Conservation (phyloP, 306 rosid genomes). For the Malus domestica region DNA sequence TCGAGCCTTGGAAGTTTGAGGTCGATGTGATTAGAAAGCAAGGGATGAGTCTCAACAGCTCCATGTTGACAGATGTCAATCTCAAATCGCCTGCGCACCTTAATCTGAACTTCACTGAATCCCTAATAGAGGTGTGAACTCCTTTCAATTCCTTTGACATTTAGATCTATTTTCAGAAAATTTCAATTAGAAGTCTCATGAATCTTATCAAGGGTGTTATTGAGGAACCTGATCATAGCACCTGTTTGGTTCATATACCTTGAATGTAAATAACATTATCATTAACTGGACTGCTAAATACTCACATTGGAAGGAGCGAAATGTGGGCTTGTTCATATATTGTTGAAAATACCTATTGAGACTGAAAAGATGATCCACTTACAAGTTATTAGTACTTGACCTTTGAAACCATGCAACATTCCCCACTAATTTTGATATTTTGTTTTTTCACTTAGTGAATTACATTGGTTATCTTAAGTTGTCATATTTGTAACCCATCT, state of each 20-base stretch:
- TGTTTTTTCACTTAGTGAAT: not conserved
- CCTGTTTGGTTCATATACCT: not conserved
- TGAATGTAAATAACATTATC: not conserved
- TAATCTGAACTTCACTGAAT: conserved; percentile 74
- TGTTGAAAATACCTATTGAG: not conserved
- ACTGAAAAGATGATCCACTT: not conserved
- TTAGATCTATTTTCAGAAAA: not conserved
- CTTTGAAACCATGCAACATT: not conserved
- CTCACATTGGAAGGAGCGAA: not conserved
- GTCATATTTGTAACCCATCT: not conserved
- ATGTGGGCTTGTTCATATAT: not conserved
- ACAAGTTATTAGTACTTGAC: not conserved
- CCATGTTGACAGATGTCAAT: conserved; percentile 51
- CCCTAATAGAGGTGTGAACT: conserved; percentile 68
- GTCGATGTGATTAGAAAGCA: conserved; percentile 48
- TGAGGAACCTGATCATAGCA: not conserved
- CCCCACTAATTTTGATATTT: too few relatives aligned
- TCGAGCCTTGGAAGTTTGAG: conserved; percentile 87
- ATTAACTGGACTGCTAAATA: not conserved
- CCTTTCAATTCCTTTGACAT: conserved; percentile 2
- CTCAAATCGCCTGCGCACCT: conserved; percentile 58
- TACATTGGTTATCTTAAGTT: not conserved
- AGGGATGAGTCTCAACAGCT: conserved; percentile 57
- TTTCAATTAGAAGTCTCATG: not conserved
- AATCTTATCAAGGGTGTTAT: not conserved